Base-by-base conservation (phyloP, 345 rosid genomes). In the Acer negundo region DNA sequence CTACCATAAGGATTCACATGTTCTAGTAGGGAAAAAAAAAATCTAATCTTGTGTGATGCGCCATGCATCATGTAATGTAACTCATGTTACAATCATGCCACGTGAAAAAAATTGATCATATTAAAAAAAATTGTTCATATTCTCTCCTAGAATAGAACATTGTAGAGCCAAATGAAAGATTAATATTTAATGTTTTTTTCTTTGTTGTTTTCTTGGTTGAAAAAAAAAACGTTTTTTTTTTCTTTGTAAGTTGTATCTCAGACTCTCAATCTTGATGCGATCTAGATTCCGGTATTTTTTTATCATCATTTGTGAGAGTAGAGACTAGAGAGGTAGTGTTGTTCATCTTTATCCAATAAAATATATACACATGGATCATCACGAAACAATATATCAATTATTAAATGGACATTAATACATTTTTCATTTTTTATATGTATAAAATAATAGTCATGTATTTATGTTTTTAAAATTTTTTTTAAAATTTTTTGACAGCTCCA, bases 401-500 rank as follows among this genome's bases (percentile, higher is more conserved):
- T 22, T 47, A 22, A 47, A 22, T n/a, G 11, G 2, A 6, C 10
- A 10, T 6, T 24, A 56, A 56, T 56, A 56, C 6, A 5, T 7
- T 19, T 56, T 1, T 17, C 1, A 0, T 20, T 3, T 31, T 3
- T 31, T 5, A 4, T 0, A 26, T 2, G 4, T 28, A 28, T 28
- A 31, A 4, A 31, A 31, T 31, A 31, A 62, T 59, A 24, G 12
- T 28, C 8, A 28, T 22, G 0, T 24, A 2, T 16, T 55, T 49
- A 22, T 53, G 6, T 11, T 8, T 3, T 3, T n/a, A n/a, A n/a
- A n/a, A n/a, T n/a, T 15, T 16, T 20, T 17, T 49, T 13, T 49
- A 10, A 42, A 23, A 2, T 69, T 9, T 73, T 44, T 67, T 35
- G 53, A 61, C 93, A 96, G 99, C 70, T 94, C 47, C 98, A 94